A percentile compares a stretch with the other conserved stretches of the same genome.
Evolutionary conservation across 2,329 filamentous ascomycete genomes (phyloP).

Genomic region (Amphichorda felina): DNA sequence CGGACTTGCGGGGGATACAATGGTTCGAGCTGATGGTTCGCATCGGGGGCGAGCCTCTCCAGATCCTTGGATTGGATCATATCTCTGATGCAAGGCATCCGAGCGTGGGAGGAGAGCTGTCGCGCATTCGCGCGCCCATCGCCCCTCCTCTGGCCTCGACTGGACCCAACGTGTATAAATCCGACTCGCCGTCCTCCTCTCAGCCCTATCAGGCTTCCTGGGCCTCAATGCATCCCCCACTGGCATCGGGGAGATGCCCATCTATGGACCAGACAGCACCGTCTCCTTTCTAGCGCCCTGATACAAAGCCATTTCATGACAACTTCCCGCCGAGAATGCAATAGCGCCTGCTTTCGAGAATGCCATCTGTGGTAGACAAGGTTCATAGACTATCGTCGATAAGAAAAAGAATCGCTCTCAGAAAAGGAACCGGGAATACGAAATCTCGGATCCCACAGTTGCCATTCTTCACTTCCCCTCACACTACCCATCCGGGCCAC

Average conservation of each 20-base stretch:
- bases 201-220: neutral
- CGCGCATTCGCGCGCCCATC: neutral
- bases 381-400: neutral
- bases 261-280: neutral
- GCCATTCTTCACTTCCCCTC: neutral
- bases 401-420: neutral
- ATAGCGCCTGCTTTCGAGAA: neutral
- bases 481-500: neutral
- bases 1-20: neutral
- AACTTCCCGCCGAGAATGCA: neutral
- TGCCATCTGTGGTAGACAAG: conserved; percentile 1
- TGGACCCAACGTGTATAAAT: neutral
- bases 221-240: neutral
- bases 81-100: neutral
- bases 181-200: neutral
- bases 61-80: neutral
- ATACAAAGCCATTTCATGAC: too few relatives aligned
- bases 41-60: neutral
- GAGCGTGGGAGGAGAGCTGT: too few relatives aligned
- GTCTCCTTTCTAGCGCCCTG: too few relatives aligned
- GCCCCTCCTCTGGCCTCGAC: neutral
- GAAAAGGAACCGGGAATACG: neutral
- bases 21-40: neutral
- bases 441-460: too few relatives aligned
- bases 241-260: neutral